Conservation (phyloP, 371 early-diverging fungal species). For the Gilbertella persicaria region DNA sequence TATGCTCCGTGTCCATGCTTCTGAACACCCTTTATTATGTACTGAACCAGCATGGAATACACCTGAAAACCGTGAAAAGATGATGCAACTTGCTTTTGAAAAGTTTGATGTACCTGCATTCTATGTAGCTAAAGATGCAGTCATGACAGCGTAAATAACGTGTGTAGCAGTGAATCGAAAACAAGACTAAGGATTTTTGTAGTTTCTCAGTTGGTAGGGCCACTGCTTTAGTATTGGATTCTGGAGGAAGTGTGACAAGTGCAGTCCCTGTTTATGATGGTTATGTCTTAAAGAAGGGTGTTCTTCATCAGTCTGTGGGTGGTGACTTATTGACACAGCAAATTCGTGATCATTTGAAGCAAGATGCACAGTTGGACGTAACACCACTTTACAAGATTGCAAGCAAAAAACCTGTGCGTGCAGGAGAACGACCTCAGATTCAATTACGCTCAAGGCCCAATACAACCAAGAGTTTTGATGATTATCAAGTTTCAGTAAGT, state of each 20-base stretch:
- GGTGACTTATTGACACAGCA: conserved; percentile 85
- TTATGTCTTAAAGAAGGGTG: conserved; percentile 89
- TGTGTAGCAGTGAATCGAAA: neutral
- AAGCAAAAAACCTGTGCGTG: conserved; percentile 72
- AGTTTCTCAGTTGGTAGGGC: conserved; percentile 90
- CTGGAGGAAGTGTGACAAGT: conserved; percentile 84
- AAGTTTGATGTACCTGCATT: conserved; percentile 90
- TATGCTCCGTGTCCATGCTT: conserved; percentile 65
- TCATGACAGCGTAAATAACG: conserved; percentile 81
- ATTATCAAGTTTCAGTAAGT: conserved; percentile 64
- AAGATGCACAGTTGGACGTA: conserved; percentile 60
- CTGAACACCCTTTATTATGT: conserved; percentile 89
- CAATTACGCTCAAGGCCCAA: conserved; percentile 56
- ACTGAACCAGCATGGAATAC: conserved; percentile 92
- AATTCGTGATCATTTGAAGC: conserved; percentile 66
- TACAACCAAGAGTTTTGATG: conserved; percentile 69
- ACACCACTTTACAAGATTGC: conserved; percentile 86
- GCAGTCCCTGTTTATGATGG: conserved; percentile 96
- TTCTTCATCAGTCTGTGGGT: conserved; percentile 76
- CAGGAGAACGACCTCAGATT: conserved; percentile 65
- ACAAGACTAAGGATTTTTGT: neutral
- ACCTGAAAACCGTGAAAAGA: conserved; percentile 78
- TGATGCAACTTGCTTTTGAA: conserved; percentile 93
- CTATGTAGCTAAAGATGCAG: conserved; percentile 88
- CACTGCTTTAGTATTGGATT: conserved; percentile 90